Conservation (phyloP, 2,329 filamentous ascomycete genomes). For the Fusarium keratoplasticum region DNA sequence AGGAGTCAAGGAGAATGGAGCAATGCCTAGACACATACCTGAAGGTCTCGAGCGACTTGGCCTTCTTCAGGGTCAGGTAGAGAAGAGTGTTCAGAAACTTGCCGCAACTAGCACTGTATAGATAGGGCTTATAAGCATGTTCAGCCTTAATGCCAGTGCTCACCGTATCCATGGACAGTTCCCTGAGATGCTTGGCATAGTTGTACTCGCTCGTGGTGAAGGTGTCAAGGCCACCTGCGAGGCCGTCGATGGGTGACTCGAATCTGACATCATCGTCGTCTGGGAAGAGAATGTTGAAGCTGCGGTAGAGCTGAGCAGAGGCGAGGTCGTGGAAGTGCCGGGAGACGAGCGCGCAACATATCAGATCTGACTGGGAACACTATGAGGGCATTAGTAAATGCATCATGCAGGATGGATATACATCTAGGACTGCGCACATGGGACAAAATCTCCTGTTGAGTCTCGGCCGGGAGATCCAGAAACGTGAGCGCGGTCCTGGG, state of each 20-base stretch:
- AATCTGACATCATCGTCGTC: slow-evolving; percentile 66
- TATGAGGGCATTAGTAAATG: slow-evolving; percentile 42
- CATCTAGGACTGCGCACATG: slow-evolving; percentile 53
- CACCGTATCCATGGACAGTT: slow-evolving; percentile 67
- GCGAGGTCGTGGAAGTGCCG: slow-evolving; percentile 68
- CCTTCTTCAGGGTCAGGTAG: slow-evolving; percentile 66
- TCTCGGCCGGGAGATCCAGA: slow-evolving; percentile 59
- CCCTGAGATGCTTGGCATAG: slow-evolving; percentile 68
- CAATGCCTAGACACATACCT: slow-evolving; percentile 53
- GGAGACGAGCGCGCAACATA: slow-evolving; percentile 69
- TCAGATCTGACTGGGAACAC: slow-evolving; percentile 65
- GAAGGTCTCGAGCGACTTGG: slow-evolving; percentile 67
- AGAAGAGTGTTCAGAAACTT: slow-evolving; percentile 74
- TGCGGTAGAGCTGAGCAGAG: slow-evolving; percentile 68
- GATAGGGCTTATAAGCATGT: slow-evolving; percentile 64
- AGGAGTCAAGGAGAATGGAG: not conserved
- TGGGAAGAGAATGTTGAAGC: slow-evolving; percentile 71
- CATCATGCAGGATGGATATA: not conserved
- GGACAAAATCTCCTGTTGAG: slow-evolving; percentile 60
- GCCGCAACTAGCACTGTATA: slow-evolving; percentile 67
- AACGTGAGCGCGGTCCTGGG: slow-evolving; percentile 47
- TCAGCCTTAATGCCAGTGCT: slow-evolving; percentile 65
- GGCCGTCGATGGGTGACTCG: slow-evolving; percentile 66
- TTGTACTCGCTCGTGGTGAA: slow-evolving; percentile 73
- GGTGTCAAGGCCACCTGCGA: slow-evolving; percentile 70